Evolutionary conservation across 495 filamentous ascomycete genomes (phyloP), one percentile per base, ranked within the genome.

Genomic region (Neohortaea acidophila): DNA sequence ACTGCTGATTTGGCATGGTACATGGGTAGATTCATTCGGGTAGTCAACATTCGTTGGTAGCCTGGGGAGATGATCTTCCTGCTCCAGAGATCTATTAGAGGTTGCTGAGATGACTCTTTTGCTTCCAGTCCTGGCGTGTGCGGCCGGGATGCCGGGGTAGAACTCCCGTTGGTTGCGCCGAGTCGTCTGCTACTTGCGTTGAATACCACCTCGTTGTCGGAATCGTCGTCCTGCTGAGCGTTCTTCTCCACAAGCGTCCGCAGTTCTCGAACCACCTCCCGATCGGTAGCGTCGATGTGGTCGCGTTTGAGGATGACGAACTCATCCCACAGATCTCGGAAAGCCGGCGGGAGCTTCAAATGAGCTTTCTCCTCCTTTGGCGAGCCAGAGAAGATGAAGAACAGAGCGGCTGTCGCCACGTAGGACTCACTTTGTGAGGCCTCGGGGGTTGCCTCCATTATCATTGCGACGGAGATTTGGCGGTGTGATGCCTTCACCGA

Each of bases 291-390:
- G 53, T 87, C 76, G 11, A 67, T 62, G 47, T 77, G 73, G 23
- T 66, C 64, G 57, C 81, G 83, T 51, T 73, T 82, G 22, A 66
- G 54, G 23, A 69, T 70, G 1, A 75, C 68, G 39, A 92, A 68
- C 49, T 94, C 85, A 1, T 68, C 65, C 77, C 81, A 96, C 10
- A 94, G 60, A 33, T 87, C 83, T 51, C 85, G 72, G 81, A 84
- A 94, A 3, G 72, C 63, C 0, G 72, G 58, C 14, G 85, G 84
- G 15, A 97, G 60, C 15, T 81, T 70, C 39, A 93, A 48, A 47
- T 80, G 79, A 7, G 77, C 69, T 51, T 89, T 94, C 44, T 91
- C 84, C 48, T 94, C 89, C 51, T 80, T 87, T 2, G 69, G 68
- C 18, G 70, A 84, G 14, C 69, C 65, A 4, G 73, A 68, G 45